Evolutionary conservation across 495 filamentous ascomycete genomes (phyloP).

Genomic region (Penicillium soppii): DNA sequence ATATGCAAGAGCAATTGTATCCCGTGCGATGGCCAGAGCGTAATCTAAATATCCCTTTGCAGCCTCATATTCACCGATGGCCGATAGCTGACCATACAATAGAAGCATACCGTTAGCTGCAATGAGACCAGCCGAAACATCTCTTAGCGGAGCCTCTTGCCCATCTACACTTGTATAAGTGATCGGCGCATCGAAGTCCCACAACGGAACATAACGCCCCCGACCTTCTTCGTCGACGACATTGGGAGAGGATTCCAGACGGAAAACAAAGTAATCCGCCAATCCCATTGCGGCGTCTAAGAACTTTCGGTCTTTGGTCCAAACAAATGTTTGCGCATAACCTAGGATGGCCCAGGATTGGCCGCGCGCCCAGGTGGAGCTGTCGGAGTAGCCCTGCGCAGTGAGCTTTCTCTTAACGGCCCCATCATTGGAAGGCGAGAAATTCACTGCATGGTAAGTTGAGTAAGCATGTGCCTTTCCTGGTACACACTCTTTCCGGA

Average conservation of each 20-base stretch:
- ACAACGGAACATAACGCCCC: slow-evolving; percentile 18
- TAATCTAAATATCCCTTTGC: slow-evolving; percentile 22
- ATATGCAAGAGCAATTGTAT: slow-evolving; percentile 32
- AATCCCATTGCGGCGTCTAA: slow-evolving; percentile 29
- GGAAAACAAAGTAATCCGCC: slow-evolving; percentile 37
- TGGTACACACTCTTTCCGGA: slow-evolving; percentile 25
- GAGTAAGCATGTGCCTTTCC: slow-evolving; percentile 9
- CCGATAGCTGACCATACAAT: slow-evolving; percentile 25
- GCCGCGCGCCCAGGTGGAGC: slow-evolving; percentile 44
- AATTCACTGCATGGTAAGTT: slow-evolving; percentile 42
- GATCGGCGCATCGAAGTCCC: slow-evolving; percentile 44
- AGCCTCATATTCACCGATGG: not conserved
- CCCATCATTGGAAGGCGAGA: slow-evolving; percentile 30
- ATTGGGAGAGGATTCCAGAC: slow-evolving; percentile 18
- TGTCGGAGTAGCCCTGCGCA: slow-evolving; percentile 39
- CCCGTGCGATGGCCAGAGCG: slow-evolving; percentile 33
- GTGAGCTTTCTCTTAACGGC: slow-evolving; percentile 32
- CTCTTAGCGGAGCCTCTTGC: slow-evolving; percentile 15
- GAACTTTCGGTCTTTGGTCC: slow-evolving; percentile 40
- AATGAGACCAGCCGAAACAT: slow-evolving; percentile 39
- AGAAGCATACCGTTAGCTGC: slow-evolving; percentile 42
- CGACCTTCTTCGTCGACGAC: slow-evolving; percentile 8
- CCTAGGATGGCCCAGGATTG: slow-evolving; percentile 50
- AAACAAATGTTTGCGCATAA: slow-evolving; percentile 42
- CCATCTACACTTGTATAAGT: slow-evolving; percentile 7